phyloP scores from a whole-genome alignment of 805 yeast species.

The Vanderwaltozyma tropicalis region DNA sequence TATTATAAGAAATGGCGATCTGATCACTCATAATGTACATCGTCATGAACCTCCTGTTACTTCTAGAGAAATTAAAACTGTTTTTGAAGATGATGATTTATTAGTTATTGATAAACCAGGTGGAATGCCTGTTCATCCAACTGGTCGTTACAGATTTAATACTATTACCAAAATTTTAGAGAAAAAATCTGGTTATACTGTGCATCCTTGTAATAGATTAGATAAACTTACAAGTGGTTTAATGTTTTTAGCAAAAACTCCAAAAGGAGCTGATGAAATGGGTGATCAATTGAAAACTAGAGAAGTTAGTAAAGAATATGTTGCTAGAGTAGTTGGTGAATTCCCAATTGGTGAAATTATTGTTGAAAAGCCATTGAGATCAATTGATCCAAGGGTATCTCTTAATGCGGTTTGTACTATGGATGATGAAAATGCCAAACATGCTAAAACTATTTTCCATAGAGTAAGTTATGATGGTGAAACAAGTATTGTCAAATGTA shows the following conservation, averaged over 20 bases:
- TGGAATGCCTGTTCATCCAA: constrained; percentile 93
- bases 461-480: constrained; percentile 59
- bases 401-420: constrained; percentile 43
- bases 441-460: constrained; percentile 62
- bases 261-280: constrained; percentile 67
- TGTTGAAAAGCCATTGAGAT: constrained; percentile 58
- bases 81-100: constrained; percentile 62
- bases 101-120: constrained; percentile 88
- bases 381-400: constrained; percentile 65
- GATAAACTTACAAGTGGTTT: constrained; percentile 89
- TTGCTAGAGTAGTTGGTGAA: constrained; percentile 80
- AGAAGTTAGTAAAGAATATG: constrained; percentile 67
- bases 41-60: constrained; percentile 87
- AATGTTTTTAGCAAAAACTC: constrained; percentile 80
- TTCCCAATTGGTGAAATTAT: constrained; percentile 54
- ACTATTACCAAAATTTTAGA: constrained; percentile 70
- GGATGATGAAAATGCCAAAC: constrained; percentile 36
- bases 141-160: constrained; percentile 71
- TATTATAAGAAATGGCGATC: constrained; percentile 69
- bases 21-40: constrained; percentile 68
- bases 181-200: constrained; percentile 52
- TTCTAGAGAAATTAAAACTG: constrained; percentile 45
- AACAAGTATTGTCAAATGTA: constrained; percentile 61
- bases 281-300: constrained; percentile 64
- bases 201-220: constrained; percentile 81